Percentiles rank a stretch among this genome's conserved stretches.
Evolutionary conservation across 1,139 yeast genomes (phyloP).

Genomic region (Suhomyces guaymorum): DNA sequence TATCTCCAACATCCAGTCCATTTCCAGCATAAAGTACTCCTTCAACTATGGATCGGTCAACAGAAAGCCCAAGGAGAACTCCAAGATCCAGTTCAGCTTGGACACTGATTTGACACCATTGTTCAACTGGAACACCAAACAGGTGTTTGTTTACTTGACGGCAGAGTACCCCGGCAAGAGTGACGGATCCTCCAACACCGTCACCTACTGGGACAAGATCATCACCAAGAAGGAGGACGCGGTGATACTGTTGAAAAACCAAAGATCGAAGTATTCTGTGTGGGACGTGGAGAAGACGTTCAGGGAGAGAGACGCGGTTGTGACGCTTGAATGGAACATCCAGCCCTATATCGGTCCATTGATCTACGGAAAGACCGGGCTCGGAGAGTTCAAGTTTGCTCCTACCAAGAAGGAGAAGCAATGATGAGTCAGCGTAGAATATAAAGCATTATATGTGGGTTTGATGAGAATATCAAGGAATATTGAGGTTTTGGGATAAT

Average conservation of each 20-base stretch:
- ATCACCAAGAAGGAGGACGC: conserved; percentile 63
- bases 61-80: conserved; percentile 78
- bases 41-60: conserved; percentile 72
- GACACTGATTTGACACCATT: conserved; percentile 64
- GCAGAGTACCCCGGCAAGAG: conserved; percentile 79
- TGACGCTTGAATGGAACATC: conserved; percentile 83
- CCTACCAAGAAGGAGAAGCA: conserved; percentile 16
- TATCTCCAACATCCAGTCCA: conserved; percentile 40
- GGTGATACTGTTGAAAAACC: conserved; percentile 48
- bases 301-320: conserved; percentile 64
- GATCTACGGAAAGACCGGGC: conserved; percentile 60
- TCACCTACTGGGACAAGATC: conserved; percentile 91
- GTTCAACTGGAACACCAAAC: conserved; percentile 97
- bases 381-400: conserved; percentile 32
- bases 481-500: no score
- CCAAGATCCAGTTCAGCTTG: conserved; percentile 70
- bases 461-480: no score
- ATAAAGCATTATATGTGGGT: no score
- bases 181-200: conserved; percentile 55
- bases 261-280: conserved; percentile 75
- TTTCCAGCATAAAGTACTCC: conserved; percentile 56
- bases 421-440: not conserved
- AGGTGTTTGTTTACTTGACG: conserved; percentile 83
- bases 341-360: conserved; percentile 90
- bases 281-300: conserved; percentile 82